Conservation (phyloP, 352 stramenopile genomes). For the Globisporangium mamillatum region DNA sequence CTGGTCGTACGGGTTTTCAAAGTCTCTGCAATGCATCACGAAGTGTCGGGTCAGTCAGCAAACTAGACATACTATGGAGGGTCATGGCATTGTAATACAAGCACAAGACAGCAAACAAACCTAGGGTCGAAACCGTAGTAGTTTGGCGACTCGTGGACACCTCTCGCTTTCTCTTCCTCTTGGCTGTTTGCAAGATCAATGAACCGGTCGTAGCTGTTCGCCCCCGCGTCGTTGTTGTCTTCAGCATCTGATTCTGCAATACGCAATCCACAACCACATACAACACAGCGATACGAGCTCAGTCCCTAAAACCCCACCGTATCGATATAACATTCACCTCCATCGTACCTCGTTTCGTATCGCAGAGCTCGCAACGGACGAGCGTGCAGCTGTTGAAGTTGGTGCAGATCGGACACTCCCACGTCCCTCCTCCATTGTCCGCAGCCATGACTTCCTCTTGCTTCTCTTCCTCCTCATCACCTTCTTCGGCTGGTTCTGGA, state of each 20-base stretch:
- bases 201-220: constrained; percentile 23
- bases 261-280: background rate
- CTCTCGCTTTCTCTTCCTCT: constrained; percentile 9
- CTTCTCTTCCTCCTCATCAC: background rate
- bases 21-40: constrained; percentile 22
- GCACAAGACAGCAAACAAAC: background rate
- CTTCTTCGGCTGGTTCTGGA: constrained; percentile 13
- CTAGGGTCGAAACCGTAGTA: constrained; percentile 22
- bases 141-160: background rate
- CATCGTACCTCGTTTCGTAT: constrained; percentile 26
- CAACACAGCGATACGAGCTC: background rate
- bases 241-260: constrained; percentile 6
- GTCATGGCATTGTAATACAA: background rate
- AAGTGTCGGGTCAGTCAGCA: background rate
- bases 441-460: constrained; percentile 6
- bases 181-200: constrained; percentile 41
- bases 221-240: background rate
- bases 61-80: background rate
- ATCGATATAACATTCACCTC: background rate
- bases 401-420: constrained; percentile 51
- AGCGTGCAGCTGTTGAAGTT: constrained; percentile 41
- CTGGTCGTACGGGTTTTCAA: constrained; percentile 40
- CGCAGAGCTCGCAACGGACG: constrained; percentile 50
- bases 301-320: no score
- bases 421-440: constrained; percentile 2